A percentile compares a stretch with the other conserved stretches of the same genome.
These are phyloP conservation scores for Trichoderma virens DNA, from an alignment of 495 filamentous ascomycete genomes.

Conservation along the genomic window DNA sequence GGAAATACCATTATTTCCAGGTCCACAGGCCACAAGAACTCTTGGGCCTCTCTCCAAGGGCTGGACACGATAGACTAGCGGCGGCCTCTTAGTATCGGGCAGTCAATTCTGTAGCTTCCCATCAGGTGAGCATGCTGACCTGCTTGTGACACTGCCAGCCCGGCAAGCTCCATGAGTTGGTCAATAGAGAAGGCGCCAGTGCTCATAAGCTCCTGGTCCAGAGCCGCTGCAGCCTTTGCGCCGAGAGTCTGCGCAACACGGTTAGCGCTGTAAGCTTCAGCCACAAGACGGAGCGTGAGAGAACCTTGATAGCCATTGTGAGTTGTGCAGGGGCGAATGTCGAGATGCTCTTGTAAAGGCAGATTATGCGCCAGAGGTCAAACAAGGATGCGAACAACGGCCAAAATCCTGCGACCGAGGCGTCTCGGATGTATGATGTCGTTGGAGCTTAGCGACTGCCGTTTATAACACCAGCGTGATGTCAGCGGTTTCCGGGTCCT, in stretches of 20 bases:
- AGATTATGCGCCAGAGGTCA: background rate
- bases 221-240: constrained; percentile 75
- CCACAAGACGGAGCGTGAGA: background rate
- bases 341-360: background rate
- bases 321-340: background rate
- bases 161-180: constrained; percentile 95
- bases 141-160: constrained; percentile 87
- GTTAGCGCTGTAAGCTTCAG: background rate
- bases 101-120: background rate
- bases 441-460: background rate
- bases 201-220: constrained; percentile 93
- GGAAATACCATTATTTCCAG: constrained; percentile 80
- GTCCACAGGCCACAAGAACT: constrained; percentile 83
- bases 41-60: constrained; percentile 63
- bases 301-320: constrained; percentile 10
- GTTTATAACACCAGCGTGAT: constrained; percentile 9
- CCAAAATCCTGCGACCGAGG: background rate
- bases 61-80: constrained; percentile 72
- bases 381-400: background rate
- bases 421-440: background rate
- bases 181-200: constrained; percentile 88
- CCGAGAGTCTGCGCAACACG: constrained; percentile 58
- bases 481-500: constrained; percentile 14
- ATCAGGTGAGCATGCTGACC: constrained; percentile 38
- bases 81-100: background rate